Evolutionary conservation across 306 rosid species (phyloP).

Genomic region (Malus orientalis): DNA sequence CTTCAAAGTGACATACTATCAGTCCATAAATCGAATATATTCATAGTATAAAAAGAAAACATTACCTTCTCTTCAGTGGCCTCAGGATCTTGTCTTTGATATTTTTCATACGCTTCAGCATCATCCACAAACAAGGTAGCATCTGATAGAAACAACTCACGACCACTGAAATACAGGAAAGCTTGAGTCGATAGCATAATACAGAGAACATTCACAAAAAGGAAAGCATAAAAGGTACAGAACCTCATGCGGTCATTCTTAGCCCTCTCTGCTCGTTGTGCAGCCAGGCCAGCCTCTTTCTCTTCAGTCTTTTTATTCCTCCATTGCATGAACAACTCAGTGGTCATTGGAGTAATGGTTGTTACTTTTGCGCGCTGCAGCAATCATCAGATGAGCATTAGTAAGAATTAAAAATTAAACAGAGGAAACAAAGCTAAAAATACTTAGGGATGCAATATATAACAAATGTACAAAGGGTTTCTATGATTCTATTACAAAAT

Average conservation of each 20-base stretch:
- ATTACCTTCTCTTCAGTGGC: slow-evolving; percentile 50
- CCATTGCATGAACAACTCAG: slow-evolving; percentile 81
- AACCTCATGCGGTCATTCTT: slow-evolving; percentile 97
- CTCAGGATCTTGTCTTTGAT: slow-evolving; percentile 57
- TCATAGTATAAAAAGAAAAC: neutral
- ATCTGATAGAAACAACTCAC: slow-evolving; percentile 83
- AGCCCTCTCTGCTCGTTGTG: slow-evolving; percentile 89
- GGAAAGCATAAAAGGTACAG: neutral
- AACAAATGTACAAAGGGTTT: neutral
- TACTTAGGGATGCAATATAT: neutral
- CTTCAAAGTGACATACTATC: neutral
- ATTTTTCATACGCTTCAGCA: slow-evolving; percentile 81
- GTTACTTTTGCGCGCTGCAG: slow-evolving; percentile 68
- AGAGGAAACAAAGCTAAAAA: neutral
- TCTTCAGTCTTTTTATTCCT: slow-evolving; percentile 78
- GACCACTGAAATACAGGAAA: slow-evolving; percentile 28
- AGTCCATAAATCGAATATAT: neutral
- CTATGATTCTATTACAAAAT: neutral
- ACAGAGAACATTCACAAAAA: neutral
- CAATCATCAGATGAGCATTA: neutral
- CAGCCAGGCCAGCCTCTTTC: slow-evolving; percentile 84
- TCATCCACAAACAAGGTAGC: slow-evolving; percentile 97
- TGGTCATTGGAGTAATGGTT: slow-evolving; percentile 75
- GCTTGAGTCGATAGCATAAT: neutral
- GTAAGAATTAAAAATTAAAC: neutral